These are phyloP conservation scores for Microdochium nivale DNA, from an alignment of 2,329 filamentous ascomycete genomes.

Conservation along the genomic window DNA sequence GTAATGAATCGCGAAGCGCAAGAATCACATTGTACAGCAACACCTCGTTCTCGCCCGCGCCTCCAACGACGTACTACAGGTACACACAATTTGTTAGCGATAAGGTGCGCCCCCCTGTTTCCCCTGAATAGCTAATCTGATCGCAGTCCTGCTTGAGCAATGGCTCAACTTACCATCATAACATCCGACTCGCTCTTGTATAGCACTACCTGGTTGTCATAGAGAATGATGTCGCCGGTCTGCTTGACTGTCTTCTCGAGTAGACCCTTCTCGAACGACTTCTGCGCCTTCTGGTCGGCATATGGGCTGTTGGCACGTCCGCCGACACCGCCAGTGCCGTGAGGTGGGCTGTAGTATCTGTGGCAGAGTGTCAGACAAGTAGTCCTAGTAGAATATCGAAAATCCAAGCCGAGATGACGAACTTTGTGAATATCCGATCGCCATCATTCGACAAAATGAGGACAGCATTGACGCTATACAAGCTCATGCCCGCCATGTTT, in stretches of 20 bases:
- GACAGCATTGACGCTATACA: slow-evolving; percentile 70
- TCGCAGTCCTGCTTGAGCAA: not conserved
- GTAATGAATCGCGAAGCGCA: slow-evolving; percentile 81
- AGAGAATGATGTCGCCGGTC: slow-evolving; percentile 90
- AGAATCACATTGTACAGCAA: slow-evolving; percentile 91
- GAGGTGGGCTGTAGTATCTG: slow-evolving; percentile 42
- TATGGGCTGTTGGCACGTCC: slow-evolving; percentile 65
- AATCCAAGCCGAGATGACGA: slow-evolving; percentile 55
- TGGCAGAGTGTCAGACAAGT: slow-evolving; percentile 21
- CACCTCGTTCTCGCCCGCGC: slow-evolving; percentile 92
- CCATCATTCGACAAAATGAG: slow-evolving; percentile 80
- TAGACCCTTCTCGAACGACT: slow-evolving; percentile 92
- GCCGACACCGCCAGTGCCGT: slow-evolving; percentile 26
- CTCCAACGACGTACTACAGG: slow-evolving; percentile 69
- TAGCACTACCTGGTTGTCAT: slow-evolving; percentile 91
- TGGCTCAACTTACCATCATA: slow-evolving; percentile 51
- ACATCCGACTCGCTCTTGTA: slow-evolving; percentile 98
- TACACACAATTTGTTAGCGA: slow-evolving; percentile 17
- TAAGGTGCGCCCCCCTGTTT: not conserved
- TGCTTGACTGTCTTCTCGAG: slow-evolving; percentile 95
- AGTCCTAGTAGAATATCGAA: slow-evolving; percentile 36
- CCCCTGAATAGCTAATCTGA: not conserved
- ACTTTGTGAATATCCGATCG: slow-evolving; percentile 82
- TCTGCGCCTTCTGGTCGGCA: slow-evolving; percentile 84
- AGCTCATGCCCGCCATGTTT: slow-evolving; percentile 64